Percentiles rank a stretch among this genome's conserved stretches.
phyloP scores from a whole-genome alignment of 768 basidiomycete genomes.

The Mycena polygramma region DNA sequence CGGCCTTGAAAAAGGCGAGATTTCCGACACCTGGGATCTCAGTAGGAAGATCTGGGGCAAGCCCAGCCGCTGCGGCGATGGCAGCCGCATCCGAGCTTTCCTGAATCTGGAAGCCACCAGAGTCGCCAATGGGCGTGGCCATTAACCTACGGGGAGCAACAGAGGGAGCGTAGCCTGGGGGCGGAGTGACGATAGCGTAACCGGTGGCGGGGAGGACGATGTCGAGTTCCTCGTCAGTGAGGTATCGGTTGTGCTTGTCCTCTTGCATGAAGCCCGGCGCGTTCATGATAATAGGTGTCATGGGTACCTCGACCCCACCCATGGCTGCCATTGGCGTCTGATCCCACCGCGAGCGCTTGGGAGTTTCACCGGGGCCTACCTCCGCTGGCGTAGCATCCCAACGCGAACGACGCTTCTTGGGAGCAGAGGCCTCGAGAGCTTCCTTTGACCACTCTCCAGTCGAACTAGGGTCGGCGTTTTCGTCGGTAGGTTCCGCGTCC shows the following conservation, averaged over 20 bases:
- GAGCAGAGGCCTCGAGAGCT: slow-evolving; percentile 77
- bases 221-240: slow-evolving; percentile 96
- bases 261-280: slow-evolving; percentile 89
- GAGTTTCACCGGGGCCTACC: slow-evolving; percentile 69
- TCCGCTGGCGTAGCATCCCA: slow-evolving; percentile 97
- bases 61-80: slow-evolving; percentile 89
- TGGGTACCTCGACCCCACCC: slow-evolving; percentile 66
- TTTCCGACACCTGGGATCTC: slow-evolving; percentile 98
- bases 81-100: slow-evolving; percentile 94
- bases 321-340: slow-evolving; percentile 81
- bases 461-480: slow-evolving; percentile 71
- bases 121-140: slow-evolving; percentile 66
- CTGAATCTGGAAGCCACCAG: slow-evolving; percentile 96
- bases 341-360: slow-evolving; percentile 97
- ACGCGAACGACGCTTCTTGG: slow-evolving; percentile 93
- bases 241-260: slow-evolving; percentile 96
- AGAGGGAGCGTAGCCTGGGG: slow-evolving; percentile 91
- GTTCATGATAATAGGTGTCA: slow-evolving; percentile 90
- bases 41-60: slow-evolving; percentile 93
- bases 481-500: slow-evolving; percentile 78
- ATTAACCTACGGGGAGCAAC: slow-evolving; percentile 73
- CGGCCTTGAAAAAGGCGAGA: slow-evolving; percentile 97
- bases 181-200: slow-evolving; percentile 93
- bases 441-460: slow-evolving; percentile 83
- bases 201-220: slow-evolving; percentile 88